Evolutionary conservation across 192 early-diverging fungal species (phyloP), one percentile per base, ranked within the genome.

Genomic region (Coemansia sp.): DNA sequence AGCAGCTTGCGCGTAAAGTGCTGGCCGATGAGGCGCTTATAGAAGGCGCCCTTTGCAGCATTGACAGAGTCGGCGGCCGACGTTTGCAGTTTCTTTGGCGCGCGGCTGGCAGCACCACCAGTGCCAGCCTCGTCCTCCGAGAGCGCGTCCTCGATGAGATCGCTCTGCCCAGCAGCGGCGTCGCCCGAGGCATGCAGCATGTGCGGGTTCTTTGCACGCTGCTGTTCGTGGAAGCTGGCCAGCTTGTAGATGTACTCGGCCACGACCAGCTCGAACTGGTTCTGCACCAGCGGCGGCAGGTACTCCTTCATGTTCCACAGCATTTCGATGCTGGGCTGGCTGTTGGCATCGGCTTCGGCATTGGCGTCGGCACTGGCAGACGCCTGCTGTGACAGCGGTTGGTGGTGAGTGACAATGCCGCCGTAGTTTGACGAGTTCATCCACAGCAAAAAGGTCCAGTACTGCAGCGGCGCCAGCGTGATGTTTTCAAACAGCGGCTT

Each of bases 221-320:
- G 64, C 51, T 73, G 79, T 18, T 56, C 57, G 39, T 82, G 71
- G 69, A 75, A 69, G 30, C 70, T 66, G 36, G 82, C 78, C 1
- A 84, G 68, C 60, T 82, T 70, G 58, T 83, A 79, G 37, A 88
- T 87, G 58, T 82, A 95, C 67, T 86, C 85, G 18, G 82, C 87
- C 0, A 93, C 56, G 13, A 85, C 76, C 13, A 73, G 66, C 42
- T 84, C 65, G 60, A 98, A 98, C 35, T 81, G 63, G 19, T 56
- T 61, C 53, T 94, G 90, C 10, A 88, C 66, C 11, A 79, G 78
- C 9, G 81, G 68, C 7, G 95, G 93, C 39, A 98, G 68, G 57
- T 92, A 94, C 32, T 92, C 87, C 51, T 82, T 83, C 30, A 98
- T 90, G 42, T 89, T 94, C 95, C 95, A 98, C 35, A 85, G 66